Percentiles rank a stretch among this genome's conserved stretches.
Evolutionary conservation across 192 early-diverging fungal genomes (phyloP).

Genomic region (Ambispora gerdemannii): DNA sequence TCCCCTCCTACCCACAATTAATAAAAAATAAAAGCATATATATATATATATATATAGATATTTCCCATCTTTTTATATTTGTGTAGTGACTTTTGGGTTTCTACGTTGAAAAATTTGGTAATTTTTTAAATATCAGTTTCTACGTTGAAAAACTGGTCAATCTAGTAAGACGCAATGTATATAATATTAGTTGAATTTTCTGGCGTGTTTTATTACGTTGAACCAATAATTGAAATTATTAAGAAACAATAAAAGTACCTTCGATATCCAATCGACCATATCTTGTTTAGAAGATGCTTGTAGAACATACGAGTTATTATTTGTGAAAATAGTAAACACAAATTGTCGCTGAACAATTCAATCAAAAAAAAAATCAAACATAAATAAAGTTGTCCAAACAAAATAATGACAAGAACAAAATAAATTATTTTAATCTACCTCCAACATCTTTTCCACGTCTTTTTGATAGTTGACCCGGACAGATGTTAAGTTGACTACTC

Average conservation of each 20-base stretch:
- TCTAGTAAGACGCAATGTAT: no score
- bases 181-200: no score
- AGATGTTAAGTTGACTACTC: constrained; percentile 73
- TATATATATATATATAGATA: no score
- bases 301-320: constrained; percentile 60
- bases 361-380: constrained; percentile 2
- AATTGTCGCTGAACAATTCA: constrained; percentile 44
- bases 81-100: no score
- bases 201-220: no score
- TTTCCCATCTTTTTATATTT: no score
- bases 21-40: no score
- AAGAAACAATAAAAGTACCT: constrained; percentile 30
- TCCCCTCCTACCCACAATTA: no score
- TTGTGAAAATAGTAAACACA: constrained; percentile 72
- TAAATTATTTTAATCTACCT: constrained; percentile 41
- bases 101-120: no score
- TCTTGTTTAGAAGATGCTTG: constrained; percentile 60
- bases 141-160: no score
- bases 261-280: constrained; percentile 65
- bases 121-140: no score
- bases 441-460: constrained; percentile 54
- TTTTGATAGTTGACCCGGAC: constrained; percentile 59
- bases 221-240: no score
- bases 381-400: neutral
- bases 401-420: neutral